Conservation (phyloP, 306 rosid species). For the Datisca glomerata region DNA sequence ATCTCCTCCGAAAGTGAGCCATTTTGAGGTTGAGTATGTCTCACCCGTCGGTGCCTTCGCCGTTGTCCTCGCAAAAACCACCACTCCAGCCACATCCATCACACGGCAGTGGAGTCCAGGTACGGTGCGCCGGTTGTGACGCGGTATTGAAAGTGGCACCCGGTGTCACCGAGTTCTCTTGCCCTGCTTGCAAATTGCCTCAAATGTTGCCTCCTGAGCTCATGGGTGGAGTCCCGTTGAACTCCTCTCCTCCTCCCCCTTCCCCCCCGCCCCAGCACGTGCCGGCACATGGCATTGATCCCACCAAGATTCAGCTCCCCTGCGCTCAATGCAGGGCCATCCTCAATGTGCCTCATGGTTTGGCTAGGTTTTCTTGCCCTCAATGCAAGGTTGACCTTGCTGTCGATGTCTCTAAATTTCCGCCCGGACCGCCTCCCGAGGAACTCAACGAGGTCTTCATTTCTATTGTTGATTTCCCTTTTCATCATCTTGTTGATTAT, state of each 20-base stretch:
- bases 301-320: conserved; percentile 93
- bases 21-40: conserved; percentile 22
- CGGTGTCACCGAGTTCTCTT: conserved; percentile 69
- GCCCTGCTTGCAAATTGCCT: conserved; percentile 72
- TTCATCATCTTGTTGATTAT: not conserved
- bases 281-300: conserved; percentile 88
- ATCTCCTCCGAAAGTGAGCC: no score
- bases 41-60: conserved; percentile 42
- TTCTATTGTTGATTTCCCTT: not conserved
- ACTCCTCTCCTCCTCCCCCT: conserved; percentile 15
- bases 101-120: conserved; percentile 46
- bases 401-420: conserved; percentile 50
- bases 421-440: conserved; percentile 25
- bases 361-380: conserved; percentile 67
- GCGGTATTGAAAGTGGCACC: conserved; percentile 63
- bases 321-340: conserved; percentile 87
- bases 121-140: conserved; percentile 91
- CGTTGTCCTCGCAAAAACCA: conserved; percentile 20
- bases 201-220: conserved; percentile 99
- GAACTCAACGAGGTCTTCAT: conserved; percentile 43
- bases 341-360: conserved; percentile 93
- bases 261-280: conserved; percentile 22
- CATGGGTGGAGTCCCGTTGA: conserved; percentile 40
- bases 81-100: conserved; percentile 15
- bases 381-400: conserved; percentile 87